phyloP scores from a whole-genome alignment of 1,284 basidiomycete species.

The Mycena sp. region DNA sequence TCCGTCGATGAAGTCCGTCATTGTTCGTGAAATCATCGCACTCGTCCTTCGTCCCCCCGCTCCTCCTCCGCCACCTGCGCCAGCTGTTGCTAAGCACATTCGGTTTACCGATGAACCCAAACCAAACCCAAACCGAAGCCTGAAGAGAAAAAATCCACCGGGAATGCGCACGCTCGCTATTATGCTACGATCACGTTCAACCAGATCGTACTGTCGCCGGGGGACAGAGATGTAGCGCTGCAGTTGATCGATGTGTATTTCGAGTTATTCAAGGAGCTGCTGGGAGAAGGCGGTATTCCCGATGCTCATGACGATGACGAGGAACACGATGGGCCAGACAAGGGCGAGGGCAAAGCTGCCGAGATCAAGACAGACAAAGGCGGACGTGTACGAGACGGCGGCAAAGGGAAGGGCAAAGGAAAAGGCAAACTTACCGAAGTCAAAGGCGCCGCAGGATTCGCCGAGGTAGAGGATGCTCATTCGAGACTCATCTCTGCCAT shows the following conservation, averaged over 20 bases:
- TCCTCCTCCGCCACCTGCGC: conserved; percentile 43
- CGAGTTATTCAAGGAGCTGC: conserved; percentile 91
- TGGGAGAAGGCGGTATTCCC: conserved; percentile 54
- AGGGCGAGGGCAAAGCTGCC: conserved; percentile 19
- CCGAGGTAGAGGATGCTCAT: conserved; percentile 82
- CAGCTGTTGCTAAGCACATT: conserved; percentile 53
- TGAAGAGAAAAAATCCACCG: conserved; percentile 46
- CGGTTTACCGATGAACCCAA: conserved; percentile 48
- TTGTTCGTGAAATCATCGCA: conserved; percentile 88
- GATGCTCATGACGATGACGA: conserved; percentile 44
- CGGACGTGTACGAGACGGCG: conserved; percentile 49
- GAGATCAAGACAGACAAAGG: conserved; percentile 46
- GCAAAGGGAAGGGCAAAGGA: conserved; percentile 48
- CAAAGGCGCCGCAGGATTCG: conserved; percentile 69
- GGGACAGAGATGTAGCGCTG: conserved; percentile 82
- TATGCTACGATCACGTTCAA: conserved; percentile 95
- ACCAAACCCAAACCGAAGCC: conserved; percentile 41
- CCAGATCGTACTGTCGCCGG: conserved; percentile 85
- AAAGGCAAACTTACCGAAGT: conserved; percentile 53
- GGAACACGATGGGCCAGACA: conserved; percentile 49
- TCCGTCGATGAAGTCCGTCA: conserved; percentile 92
- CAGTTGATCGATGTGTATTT: conserved; percentile 94
- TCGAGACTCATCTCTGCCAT: conserved; percentile 92
- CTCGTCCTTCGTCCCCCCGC: conserved; percentile 76
- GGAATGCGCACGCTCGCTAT: conserved; percentile 81